phyloP scores from a whole-genome alignment of 164 flowering plant genomes.

The Magnolia kwangsiensis region DNA sequence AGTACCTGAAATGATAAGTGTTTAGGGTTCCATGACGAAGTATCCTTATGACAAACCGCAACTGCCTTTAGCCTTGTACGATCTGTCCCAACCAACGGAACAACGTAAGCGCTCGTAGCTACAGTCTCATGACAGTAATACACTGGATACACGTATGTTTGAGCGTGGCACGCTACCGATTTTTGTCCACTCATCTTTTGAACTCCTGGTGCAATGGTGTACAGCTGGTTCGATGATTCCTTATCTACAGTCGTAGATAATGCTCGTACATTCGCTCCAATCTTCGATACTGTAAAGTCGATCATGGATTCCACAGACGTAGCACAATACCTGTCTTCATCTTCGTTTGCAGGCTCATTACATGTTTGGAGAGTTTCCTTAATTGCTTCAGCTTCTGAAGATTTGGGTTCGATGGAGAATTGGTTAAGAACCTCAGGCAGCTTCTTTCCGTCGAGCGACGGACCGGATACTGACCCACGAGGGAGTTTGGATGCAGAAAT shows the following conservation, averaged over 20 bases:
- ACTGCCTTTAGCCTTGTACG: constrained; percentile 24
- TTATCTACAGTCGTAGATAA: constrained; percentile 12
- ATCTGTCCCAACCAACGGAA: constrained; percentile 27
- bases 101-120: constrained; percentile 20
- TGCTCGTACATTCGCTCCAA: constrained; percentile 18
- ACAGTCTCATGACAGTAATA: constrained; percentile 24
- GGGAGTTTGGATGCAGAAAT: constrained; percentile 24
- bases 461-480: constrained; percentile 25
- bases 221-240: constrained; percentile 14
- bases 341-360: constrained; percentile 23
- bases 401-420: constrained; percentile 30
- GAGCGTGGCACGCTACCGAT: constrained; percentile 25
- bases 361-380: constrained; percentile 28
- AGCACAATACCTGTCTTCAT: constrained; percentile 30
- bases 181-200: constrained; percentile 7
- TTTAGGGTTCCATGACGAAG: constrained; percentile 33
- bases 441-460: constrained; percentile 37
- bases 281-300: constrained; percentile 25
- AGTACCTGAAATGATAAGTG: constrained; percentile 33
- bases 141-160: constrained; percentile 26
- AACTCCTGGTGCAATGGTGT: constrained; percentile 10
- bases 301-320: constrained; percentile 38
- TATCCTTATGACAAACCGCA: constrained; percentile 28
- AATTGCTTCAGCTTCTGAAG: constrained; percentile 32
- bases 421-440: constrained; percentile 25